Evolutionary conservation across 805 yeast genomes (phyloP).

Genomic region (Candida bentonensis): DNA sequence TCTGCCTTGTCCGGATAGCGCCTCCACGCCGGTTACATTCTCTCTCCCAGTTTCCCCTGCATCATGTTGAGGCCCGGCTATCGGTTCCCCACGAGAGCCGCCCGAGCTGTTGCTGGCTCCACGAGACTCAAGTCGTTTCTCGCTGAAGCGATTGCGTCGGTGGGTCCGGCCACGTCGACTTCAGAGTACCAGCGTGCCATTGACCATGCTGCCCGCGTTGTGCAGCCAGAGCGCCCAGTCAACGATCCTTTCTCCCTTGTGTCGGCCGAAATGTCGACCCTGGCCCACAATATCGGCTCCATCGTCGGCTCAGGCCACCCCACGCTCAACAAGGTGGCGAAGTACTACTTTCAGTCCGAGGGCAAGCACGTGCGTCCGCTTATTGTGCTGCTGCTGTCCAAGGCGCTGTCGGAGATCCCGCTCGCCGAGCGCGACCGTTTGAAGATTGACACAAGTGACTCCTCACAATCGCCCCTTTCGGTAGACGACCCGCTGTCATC

Average conservation of each 20-base stretch:
- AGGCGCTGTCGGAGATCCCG: constrained; percentile 67
- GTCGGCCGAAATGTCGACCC: constrained; percentile 78
- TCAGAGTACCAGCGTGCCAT: constrained; percentile 14
- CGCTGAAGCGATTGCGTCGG: constrained; percentile 10
- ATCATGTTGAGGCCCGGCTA: too few relatives aligned
- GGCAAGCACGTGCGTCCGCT: constrained; percentile 93
- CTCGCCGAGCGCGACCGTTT: constrained; percentile 36
- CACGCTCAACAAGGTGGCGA: constrained; percentile 77
- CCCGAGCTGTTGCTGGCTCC: too few relatives aligned
- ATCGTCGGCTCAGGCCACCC: constrained; percentile 92
- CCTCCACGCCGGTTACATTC: too few relatives aligned
- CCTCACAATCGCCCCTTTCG: constrained; percentile 9
- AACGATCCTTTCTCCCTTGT: constrained; percentile 85
- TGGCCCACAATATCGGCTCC: constrained; percentile 75
- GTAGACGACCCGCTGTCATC: constrained; percentile 50
- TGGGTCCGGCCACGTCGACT: constrained; percentile 4
- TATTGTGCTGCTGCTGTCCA: constrained; percentile 68
- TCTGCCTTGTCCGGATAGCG: too few relatives aligned
- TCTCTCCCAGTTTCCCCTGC: too few relatives aligned
- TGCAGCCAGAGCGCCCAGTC: constrained; percentile 25
- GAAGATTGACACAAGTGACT: constrained; percentile 15
- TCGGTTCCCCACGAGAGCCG: too few relatives aligned
- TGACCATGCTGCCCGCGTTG: constrained; percentile 17
- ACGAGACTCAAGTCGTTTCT: constrained; percentile 10
- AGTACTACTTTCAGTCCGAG: constrained; percentile 89